These are phyloP conservation scores for Grosmannia clavigera DNA, from an alignment of 2,329 filamentous ascomycete species.

Conservation along the genomic window DNA sequence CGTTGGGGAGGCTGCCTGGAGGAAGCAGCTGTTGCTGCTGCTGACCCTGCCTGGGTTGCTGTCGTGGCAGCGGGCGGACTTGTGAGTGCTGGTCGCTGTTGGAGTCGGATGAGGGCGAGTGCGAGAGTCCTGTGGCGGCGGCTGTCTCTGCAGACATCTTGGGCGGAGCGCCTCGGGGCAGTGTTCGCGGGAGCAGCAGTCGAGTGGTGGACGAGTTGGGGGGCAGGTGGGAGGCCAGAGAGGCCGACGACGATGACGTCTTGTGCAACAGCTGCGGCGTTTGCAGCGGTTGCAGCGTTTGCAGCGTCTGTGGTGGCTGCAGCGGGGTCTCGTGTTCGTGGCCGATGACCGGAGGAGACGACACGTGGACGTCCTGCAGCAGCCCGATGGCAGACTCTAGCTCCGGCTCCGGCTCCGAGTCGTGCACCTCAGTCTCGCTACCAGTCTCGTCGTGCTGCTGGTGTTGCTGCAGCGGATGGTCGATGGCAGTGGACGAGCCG, in stretches of 20 bases:
- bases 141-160: conserved; percentile 47
- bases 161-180: conserved; percentile 48
- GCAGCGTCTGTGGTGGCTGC: no score
- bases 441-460: background rate
- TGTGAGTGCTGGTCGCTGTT: conserved; percentile 9
- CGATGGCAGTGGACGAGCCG: conserved; percentile 41
- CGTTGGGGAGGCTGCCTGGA: conserved; percentile 16
- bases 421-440: background rate
- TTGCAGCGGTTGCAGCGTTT: no score
- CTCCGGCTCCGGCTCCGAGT: background rate
- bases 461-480: background rate
- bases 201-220: conserved; percentile 21
- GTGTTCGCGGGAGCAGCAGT: conserved; percentile 43
- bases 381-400: no score
- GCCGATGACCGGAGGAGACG: no score
- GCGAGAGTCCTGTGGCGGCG: conserved; percentile 17
- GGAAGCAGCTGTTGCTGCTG: conserved; percentile 17
- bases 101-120: conserved; percentile 13
- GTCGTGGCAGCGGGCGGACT: background rate
- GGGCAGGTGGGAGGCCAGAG: background rate
- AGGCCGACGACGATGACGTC: background rate
- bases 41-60: conserved; percentile 20
- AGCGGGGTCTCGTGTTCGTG: no score
- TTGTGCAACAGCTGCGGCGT: background rate
- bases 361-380: background rate